Evolutionary conservation across 768 basidiomycete species (phyloP), one percentile per base, ranked within the genome.

Genomic region (Tricholoma terreum): DNA sequence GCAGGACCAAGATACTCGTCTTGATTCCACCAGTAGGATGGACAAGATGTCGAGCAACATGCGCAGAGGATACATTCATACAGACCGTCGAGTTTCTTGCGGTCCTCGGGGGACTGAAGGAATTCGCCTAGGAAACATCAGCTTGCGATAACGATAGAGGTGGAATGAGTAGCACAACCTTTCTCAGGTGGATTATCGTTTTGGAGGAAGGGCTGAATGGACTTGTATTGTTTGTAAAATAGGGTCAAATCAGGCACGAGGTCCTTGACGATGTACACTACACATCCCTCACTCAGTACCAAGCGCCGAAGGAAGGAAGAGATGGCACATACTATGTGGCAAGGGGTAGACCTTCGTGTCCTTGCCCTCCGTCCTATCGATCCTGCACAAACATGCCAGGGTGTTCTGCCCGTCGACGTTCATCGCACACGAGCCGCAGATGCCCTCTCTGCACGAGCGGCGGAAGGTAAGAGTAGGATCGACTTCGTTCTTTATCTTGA

Each of bases 211-310:
- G 96, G 96, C 72, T 99, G 87, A 73, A 99, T 96, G 15, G 94
- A 95, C 77, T 98, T 98, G 90, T 99, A 98, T 72, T 99, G 97
- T 74, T 98, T 98, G 86, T 94, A 95, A 84, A 95, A 95, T 61
- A 85, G 85, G 9, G 90, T 91, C 63, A 91, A 78, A 77, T 92
- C 89, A 17, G 91, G 92, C 2, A 99, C 95, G 67, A 99, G 87
- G 76, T 99, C 97, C 80, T 98, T 98, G 74, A 98, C 94, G 69
- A 98, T 83, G 76, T 96, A 97, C 95, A 97, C 95, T 96, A 70
- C 4, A 19, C 3, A 43, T 34, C 21, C 1, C 27, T 14, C 15
- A 15, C 11, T 49, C 2, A 49, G 8, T 17, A 17, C 24, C 11
- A 21, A n/a, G 12, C 35, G 6, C n/a, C 4, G 24, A 22, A 17